Conservation (phyloP, 2,329 filamentous ascomycete genomes). For the Eutypa lata region DNA sequence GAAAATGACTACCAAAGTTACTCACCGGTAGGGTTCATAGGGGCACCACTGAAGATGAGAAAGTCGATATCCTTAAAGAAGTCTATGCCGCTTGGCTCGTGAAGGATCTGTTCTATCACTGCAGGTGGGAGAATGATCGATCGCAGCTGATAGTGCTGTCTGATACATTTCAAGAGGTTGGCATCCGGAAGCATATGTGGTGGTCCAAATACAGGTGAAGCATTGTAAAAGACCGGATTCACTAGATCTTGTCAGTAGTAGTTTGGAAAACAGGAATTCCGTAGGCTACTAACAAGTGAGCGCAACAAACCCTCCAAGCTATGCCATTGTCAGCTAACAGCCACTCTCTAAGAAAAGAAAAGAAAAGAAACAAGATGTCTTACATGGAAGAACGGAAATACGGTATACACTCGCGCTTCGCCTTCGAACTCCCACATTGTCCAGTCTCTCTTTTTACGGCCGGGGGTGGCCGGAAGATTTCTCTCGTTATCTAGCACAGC, state of each 20-base stretch:
- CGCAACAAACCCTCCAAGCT: slow-evolving; percentile 7
- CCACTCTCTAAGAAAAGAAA: too few species aligned
- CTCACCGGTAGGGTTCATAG: slow-evolving; percentile 6
- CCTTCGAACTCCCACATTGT: slow-evolving; percentile 16
- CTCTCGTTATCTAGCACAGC: slow-evolving; percentile 12
- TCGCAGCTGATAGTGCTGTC: slow-evolving; percentile 12
- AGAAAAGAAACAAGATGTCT: not conserved
- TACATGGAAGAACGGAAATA: slow-evolving; percentile 17
- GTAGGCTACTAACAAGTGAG: slow-evolving; percentile 6
- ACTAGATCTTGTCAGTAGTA: slow-evolving; percentile 6
- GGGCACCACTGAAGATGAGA: slow-evolving; percentile 13
- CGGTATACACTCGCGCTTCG: slow-evolving; percentile 13
- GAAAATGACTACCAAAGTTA: too few species aligned
- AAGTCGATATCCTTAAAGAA: slow-evolving; percentile 15
- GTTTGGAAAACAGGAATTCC: too few species aligned
- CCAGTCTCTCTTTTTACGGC: slow-evolving; percentile 13
- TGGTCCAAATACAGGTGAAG: slow-evolving; percentile 14
- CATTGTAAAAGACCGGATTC: slow-evolving; percentile 11
- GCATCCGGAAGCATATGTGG: slow-evolving; percentile 15
- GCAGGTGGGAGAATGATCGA: slow-evolving; percentile 11
- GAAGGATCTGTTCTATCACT: slow-evolving; percentile 13
- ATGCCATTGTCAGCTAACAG: too few species aligned
- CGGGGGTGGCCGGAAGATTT: slow-evolving; percentile 10
- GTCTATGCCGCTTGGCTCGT: slow-evolving; percentile 13
- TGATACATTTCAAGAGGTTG: slow-evolving; percentile 12